A percentile compares a stretch with the other conserved stretches of the same genome.
Conservation (phyloP, 2,329 filamentous ascomycete genomes). For the Epichloe coenophiala region DNA sequence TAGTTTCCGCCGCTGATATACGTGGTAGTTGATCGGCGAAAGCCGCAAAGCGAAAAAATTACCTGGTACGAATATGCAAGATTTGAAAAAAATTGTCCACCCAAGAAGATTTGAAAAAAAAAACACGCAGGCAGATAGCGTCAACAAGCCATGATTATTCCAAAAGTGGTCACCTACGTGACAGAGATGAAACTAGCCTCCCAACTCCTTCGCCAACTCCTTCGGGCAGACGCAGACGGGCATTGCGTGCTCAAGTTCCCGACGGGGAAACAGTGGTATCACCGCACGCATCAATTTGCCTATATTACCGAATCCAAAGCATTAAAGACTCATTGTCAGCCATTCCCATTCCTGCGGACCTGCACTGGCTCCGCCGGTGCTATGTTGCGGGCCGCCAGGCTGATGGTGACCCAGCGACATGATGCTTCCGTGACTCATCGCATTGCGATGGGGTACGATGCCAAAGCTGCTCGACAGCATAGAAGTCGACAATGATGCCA, state of each 20-base stretch:
- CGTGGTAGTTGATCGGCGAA: too few relatives aligned
- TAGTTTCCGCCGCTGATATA: too few relatives aligned
- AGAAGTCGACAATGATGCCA: conserved; percentile 22
- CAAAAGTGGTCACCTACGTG: too few relatives aligned
- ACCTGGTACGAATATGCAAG: background rate
- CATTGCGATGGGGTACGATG: conserved; percentile 40
- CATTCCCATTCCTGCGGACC: conserved; percentile 96
- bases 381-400: conserved; percentile 30
- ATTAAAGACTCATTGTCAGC: conserved; percentile 92
- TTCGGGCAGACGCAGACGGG: too few relatives aligned
- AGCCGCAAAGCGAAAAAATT: too few relatives aligned
- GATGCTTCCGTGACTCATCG: conserved; percentile 33
- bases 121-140: background rate
- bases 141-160: too few relatives aligned
- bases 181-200: too few relatives aligned
- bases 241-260: too few relatives aligned
- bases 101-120: background rate
- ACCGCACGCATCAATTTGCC: too few relatives aligned
- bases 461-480: conserved; percentile 40
- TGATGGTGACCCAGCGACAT: conserved; percentile 39
- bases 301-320: background rate
- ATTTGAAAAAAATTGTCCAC: background rate
- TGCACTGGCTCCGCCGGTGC: conserved; percentile 39
- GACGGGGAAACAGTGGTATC: too few relatives aligned
- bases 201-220: too few relatives aligned